Base-by-base conservation (phyloP, 2,329 filamentous ascomycete species). In the Amphichorda felina region DNA sequence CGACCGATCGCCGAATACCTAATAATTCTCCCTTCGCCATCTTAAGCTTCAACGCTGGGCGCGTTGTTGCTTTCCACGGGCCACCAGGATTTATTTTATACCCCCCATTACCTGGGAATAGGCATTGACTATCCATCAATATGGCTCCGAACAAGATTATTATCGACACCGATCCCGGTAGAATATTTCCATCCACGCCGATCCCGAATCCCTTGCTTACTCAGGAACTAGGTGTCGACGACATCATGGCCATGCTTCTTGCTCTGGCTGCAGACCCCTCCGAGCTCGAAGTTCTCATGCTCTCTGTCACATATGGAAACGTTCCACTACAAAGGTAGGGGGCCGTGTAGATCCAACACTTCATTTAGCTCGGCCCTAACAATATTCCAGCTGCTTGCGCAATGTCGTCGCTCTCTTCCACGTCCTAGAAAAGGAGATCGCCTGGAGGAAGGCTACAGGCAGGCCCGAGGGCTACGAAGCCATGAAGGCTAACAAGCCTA, bases 301-400 rank as follows among this genome's bases (percentile, higher is more conserved):
- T 98, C 38, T 94, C 87, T 2, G 71, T 95, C 40, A 94, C 88
- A 1, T 95, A 91, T 56, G 91, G 91, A 38, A 98, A 98, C 53
- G 84, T 96, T 16, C 78, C 88, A 45, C 75, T 94, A 13, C 70
- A 87, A 42, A 88, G 77, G 82, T 86, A 56, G n/a, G n/a, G n/a
- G n/a, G n/a, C n/a, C n/a, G n/a, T n/a, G n/a, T n/a, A 40, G 61
- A 44, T 13, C 19, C 17, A 8, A 18, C 13, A 9, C 4, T n/a
- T n/a, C n/a, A n/a, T n/a, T n/a, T n/a, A n/a, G n/a, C n/a, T 29
- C 26, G 7, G 11, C 11, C n/a, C 26, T 29, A 29, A 29, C 26
- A 29, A 13, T 7, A 13, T n/a, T 11, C 7, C 27, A 88, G 82
- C 56, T 95, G 87, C 49, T 68, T 95, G 34, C 78, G 82, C 34